Conservation (phyloP, 2,329 filamentous ascomycete species). For the Periconia macrospinosa region DNA sequence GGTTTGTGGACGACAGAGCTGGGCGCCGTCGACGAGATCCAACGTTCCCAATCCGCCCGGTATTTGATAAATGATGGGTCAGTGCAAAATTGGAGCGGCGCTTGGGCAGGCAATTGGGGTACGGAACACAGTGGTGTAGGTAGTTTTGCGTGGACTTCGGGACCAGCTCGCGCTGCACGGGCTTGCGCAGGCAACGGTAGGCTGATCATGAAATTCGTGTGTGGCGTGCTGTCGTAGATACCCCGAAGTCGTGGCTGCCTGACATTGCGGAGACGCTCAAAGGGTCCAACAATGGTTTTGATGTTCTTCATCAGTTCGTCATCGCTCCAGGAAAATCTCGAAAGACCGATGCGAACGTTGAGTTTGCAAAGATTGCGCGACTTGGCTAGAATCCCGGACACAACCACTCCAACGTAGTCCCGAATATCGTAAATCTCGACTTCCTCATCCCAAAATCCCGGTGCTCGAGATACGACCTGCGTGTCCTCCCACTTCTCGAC, state of each 20-base stretch:
- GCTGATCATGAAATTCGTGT: conserved; percentile 18
- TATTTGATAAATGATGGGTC: conserved; percentile 24
- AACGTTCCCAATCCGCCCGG: conserved; percentile 22
- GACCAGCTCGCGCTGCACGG: not conserved
- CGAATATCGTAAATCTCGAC: conserved; percentile 42
- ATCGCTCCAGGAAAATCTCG: conserved; percentile 26
- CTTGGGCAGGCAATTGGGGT: conserved; percentile 20
- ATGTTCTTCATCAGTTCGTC: conserved; percentile 24
- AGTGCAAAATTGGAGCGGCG: conserved; percentile 13
- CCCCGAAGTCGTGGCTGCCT: conserved; percentile 27
- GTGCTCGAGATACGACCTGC: not conserved
- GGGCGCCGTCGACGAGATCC: conserved; percentile 13
- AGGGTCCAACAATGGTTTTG: conserved; percentile 29
- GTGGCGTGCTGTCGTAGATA: conserved; percentile 22
- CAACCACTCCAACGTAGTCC: conserved; percentile 35
- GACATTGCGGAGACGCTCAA: conserved; percentile 35
- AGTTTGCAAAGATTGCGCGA: conserved; percentile 30
- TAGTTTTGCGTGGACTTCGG: not conserved
- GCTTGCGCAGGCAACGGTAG: conserved; percentile 6
- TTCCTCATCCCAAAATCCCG: conserved; percentile 32
- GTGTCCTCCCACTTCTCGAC: conserved; percentile 26
- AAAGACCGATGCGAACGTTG: conserved; percentile 30
- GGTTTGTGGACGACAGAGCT: conserved; percentile 16
- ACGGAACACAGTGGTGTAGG: conserved; percentile 26
- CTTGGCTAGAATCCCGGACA: conserved; percentile 34